Evolutionary conservation across 176 grass and related monocot species (phyloP).

Genomic region (Typha latifolia): DNA sequence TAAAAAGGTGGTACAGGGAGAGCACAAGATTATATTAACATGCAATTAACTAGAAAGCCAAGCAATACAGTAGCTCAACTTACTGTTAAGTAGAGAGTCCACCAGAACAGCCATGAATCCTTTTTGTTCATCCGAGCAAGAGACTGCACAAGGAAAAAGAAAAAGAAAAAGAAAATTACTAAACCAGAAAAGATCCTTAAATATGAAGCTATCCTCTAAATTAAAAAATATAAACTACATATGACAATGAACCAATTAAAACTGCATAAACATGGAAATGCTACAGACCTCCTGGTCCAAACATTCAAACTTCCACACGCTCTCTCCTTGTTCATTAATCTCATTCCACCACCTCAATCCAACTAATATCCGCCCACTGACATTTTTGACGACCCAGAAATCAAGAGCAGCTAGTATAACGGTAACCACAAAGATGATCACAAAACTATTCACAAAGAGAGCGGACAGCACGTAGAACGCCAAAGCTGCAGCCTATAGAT

Average conservation of each 20-base stretch:
- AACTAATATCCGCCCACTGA: conserved; percentile 82
- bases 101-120: conserved; percentile 98
- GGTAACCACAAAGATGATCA: conserved; percentile 96
- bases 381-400: conserved; percentile 99
- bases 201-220: not conserved
- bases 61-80: conserved; percentile 6
- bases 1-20: too few relatives aligned
- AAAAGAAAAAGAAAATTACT: not conserved
- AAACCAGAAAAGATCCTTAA: not conserved
- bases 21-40: too few relatives aligned
- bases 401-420: conserved; percentile 90
- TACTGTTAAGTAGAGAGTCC: conserved; percentile 92
- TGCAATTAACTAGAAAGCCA: not conserved
- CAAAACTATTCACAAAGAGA: conserved; percentile 66
- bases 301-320: conserved; percentile 90
- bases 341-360: conserved; percentile 99
- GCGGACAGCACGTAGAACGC: conserved; percentile 87
- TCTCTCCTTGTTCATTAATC: conserved; percentile 79
- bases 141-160: conserved; percentile 40
- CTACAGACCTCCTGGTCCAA: conserved; percentile 70
- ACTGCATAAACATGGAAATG: not conserved
- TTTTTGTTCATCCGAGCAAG: conserved; percentile 96
- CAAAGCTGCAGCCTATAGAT: conserved; percentile 43
- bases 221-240: not conserved
- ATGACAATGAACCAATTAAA: too few relatives aligned